phyloP scores from a whole-genome alignment of 2,329 filamentous ascomycete genomes.

The Diplodia scrobiculata region DNA sequence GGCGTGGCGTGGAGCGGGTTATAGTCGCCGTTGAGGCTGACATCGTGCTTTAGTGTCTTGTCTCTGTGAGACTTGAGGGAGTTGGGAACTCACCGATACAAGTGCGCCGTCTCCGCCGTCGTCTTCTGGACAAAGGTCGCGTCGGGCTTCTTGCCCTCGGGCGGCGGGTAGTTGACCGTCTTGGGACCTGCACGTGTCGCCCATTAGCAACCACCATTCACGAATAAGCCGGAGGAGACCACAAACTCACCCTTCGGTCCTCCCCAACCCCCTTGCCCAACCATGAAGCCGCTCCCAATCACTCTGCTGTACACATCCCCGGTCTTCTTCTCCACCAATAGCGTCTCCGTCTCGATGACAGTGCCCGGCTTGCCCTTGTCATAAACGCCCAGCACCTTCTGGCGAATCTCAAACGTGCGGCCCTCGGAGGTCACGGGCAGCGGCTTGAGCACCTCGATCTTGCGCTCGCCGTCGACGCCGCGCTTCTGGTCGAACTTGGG shows the following conservation, averaged over 20 bases:
- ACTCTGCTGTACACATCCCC: conserved; percentile 72
- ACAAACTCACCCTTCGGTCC: conserved; percentile 72
- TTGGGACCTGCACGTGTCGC: conserved; percentile 57
- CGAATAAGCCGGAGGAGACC: too few species aligned
- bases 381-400: conserved; percentile 80
- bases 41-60: neutral
- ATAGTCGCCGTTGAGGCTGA: conserved; percentile 84
- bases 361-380: conserved; percentile 82
- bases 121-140: conserved; percentile 70
- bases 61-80: neutral
- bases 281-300: conserved; percentile 73
- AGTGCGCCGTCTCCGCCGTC: conserved; percentile 65
- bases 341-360: conserved; percentile 76
- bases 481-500: conserved; percentile 74
- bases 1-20: conserved; percentile 89
- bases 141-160: conserved; percentile 71
- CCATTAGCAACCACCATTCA: neutral
- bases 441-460: conserved; percentile 73
- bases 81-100: conserved; percentile 21
- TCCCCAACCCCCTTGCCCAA: conserved; percentile 81
- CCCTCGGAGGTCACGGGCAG: conserved; percentile 71
- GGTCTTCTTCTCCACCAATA: conserved; percentile 69
- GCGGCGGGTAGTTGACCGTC: conserved; percentile 75
- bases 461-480: conserved; percentile 81
- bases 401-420: conserved; percentile 69